These are phyloP conservation scores for Aphanocladium album DNA, from an alignment of 2,329 filamentous ascomycete species.

Conservation along the genomic window DNA sequence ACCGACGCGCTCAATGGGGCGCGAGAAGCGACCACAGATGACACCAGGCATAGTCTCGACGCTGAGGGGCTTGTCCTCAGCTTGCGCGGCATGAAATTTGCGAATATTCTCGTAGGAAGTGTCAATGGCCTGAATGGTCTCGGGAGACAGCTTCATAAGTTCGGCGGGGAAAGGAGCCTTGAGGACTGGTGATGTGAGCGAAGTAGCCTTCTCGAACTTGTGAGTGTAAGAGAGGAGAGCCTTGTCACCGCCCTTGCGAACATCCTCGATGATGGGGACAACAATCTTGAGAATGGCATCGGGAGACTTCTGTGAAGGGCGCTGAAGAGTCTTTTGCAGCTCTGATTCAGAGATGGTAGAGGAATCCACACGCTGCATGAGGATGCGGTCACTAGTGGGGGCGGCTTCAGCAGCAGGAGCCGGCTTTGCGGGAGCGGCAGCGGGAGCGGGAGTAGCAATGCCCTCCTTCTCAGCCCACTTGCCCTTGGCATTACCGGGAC, in stretches of 20 bases:
- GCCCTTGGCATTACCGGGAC: conserved; percentile 89
- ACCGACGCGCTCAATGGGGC: conserved; percentile 93
- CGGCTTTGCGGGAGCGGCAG: conserved; percentile 30
- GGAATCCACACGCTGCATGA: conserved; percentile 76
- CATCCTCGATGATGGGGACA: conserved; percentile 83
- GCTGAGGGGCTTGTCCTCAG: conserved; percentile 71
- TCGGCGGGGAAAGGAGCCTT: conserved; percentile 80
- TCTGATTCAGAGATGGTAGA: conserved; percentile 57
- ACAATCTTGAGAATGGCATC: conserved; percentile 90
- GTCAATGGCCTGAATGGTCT: conserved; percentile 91
- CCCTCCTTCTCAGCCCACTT: conserved; percentile 84
- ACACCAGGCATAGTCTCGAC: conserved; percentile 99
- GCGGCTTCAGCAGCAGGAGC: conserved; percentile 26
- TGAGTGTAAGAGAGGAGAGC: conserved; percentile 90
- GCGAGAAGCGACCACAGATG: conserved; percentile 84
- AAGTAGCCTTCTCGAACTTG: conserved; percentile 96
- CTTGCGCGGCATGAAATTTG: conserved; percentile 89
- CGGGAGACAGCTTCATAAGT: conserved; percentile 77
- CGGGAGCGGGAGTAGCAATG: conserved; percentile 41
- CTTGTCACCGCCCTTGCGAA: conserved; percentile 77
- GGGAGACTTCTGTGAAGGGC: conserved; percentile 91
- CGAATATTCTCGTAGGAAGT: conserved; percentile 89
- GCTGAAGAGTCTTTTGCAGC: conserved; percentile 70
- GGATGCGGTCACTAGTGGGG: conserved; percentile 54
- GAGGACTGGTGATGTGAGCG: conserved; percentile 81